Evolutionary conservation across 768 basidiomycete species (phyloP), one percentile per base, ranked within the genome.

Genomic region (Floccularia luteovirens): DNA sequence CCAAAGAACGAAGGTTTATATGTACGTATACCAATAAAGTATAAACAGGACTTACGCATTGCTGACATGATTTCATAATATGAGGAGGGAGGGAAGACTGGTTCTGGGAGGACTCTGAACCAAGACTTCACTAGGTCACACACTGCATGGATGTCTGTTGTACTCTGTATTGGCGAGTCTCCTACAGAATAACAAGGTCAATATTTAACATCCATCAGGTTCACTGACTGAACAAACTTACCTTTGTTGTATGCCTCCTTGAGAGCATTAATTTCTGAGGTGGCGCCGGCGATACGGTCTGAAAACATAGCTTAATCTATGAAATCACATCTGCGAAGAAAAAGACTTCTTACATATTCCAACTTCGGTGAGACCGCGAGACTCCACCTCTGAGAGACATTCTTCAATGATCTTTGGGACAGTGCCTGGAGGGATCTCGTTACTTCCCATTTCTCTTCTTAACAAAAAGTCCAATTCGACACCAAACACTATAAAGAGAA

Each of bases 221-320:
- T 17, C 3, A 19, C 7, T 17, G 19, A 3, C n/a, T 13, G 14
- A 1, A 16, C 21, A 8, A 31, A 31, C 60, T 16, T 45, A 79
- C 80, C 86, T 51, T 74, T 66, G 59, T 90, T 88, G 59, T 88
- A 81, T 8, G 77, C 77, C 0, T 88, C 82, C 44, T 78, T 82
- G 24, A 90, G 66, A 11, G 69, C 63, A 47, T 73, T 79, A 45
- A 88, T 83, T 44, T 82, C 80, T 0, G 71, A 75, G 10, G 69
- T 67, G 4, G 87, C 85, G 1, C 89, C 89, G 7, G 88, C 81
- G 42, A 92, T 79, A 37, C 89, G 88, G 62, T 90, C 88, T 90
- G 44, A 36, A 23, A 13, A 19, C 31, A 42, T 48, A 13, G 38
- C 16, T 7, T 3, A 6, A 19, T 23, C 42, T 35, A 14, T 6